A percentile compares a stretch with the other conserved stretches of the same genome.
Evolutionary conservation across 1,284 basidiomycete genomes (phyloP).

Genomic region (Dichomitus squalens): DNA sequence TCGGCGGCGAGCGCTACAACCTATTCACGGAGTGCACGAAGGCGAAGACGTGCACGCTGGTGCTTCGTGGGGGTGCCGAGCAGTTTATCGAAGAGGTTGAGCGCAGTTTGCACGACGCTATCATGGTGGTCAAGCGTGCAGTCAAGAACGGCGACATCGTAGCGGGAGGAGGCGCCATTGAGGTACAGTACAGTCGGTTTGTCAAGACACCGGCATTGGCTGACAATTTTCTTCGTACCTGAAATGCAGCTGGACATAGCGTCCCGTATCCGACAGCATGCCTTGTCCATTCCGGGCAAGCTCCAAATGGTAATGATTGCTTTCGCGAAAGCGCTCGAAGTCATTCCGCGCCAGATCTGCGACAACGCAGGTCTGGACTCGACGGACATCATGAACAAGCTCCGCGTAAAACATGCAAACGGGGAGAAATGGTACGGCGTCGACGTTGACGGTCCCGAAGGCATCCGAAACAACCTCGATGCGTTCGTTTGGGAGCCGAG

Average conservation of each 20-base stretch:
- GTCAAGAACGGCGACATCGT: conserved; percentile 96
- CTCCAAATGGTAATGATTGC: conserved; percentile 94
- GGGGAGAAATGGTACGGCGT: conserved; percentile 93
- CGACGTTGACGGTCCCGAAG: conserved; percentile 88
- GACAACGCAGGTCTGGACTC: conserved; percentile 99
- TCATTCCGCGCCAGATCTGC: conserved; percentile 97
- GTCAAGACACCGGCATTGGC: conserved; percentile 3
- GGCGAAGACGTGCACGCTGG: conserved; percentile 97
- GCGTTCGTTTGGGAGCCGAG: conserved; percentile 99
- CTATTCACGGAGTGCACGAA: conserved; percentile 92
- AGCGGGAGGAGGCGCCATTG: conserved; percentile 96
- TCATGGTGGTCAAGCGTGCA: conserved; percentile 99
- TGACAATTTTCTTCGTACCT: conserved; percentile 5
- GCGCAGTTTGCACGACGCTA: conserved; percentile 95
- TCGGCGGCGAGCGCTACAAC: conserved; percentile 98
- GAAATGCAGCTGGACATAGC: conserved; percentile 89
- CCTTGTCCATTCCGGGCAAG: conserved; percentile 94
- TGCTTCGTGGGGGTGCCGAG: conserved; percentile 96
- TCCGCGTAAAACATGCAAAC: conserved; percentile 94
- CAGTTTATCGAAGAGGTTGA: conserved; percentile 99
- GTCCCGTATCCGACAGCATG: conserved; percentile 88
- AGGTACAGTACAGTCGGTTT: conserved; percentile 53
- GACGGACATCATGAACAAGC: conserved; percentile 95
- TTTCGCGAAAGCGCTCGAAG: conserved; percentile 96
- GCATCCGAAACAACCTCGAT: conserved; percentile 94